These are phyloP conservation scores for Candida hungchunana DNA, from an alignment of 805 yeast genomes.

Conservation along the genomic window DNA sequence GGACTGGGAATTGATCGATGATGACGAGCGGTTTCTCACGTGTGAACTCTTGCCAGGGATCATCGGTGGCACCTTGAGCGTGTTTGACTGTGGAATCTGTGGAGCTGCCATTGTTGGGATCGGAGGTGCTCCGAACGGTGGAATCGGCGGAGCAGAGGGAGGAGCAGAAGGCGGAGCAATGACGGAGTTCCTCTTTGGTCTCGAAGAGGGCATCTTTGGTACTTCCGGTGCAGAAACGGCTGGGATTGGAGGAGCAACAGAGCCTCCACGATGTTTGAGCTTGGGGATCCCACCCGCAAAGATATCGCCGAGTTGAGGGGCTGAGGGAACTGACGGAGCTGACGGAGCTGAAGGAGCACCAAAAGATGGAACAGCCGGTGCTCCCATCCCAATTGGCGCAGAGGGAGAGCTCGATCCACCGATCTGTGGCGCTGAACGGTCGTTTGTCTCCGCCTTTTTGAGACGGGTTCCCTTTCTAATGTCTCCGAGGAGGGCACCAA, in stretches of 20 bases:
- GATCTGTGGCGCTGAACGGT: constrained; percentile 58
- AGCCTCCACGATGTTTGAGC: constrained; percentile 15
- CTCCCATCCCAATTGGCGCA: constrained; percentile 8
- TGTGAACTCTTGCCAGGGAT: constrained; percentile 17
- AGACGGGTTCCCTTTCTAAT: constrained; percentile 66
- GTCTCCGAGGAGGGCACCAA: constrained; percentile 69
- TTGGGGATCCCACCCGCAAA: constrained; percentile 25
- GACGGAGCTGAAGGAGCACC: constrained; percentile 19
- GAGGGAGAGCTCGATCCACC: constrained; percentile 30
- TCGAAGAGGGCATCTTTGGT: constrained; percentile 24
- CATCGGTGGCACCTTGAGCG: constrained; percentile 17
- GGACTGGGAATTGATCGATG: constrained; percentile 11
- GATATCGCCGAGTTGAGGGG: constrained; percentile 20
- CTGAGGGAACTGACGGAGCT: constrained; percentile 16
- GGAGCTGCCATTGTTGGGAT: constrained; percentile 22
- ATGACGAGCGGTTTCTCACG: constrained; percentile 15
- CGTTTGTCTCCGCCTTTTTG: constrained; percentile 61
- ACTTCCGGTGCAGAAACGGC: constrained; percentile 26
- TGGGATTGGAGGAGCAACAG: constrained; percentile 30
- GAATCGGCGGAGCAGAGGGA: constrained; percentile 14
- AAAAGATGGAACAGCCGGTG: constrained; percentile 8
- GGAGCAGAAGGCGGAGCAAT: constrained; percentile 10
- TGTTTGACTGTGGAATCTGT: constrained; percentile 19
- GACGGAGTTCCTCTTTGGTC: constrained; percentile 18
- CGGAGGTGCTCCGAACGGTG: constrained; percentile 21